Percentiles rank a stretch among this genome's conserved stretches.
phyloP scores from a whole-genome alignment of 2,329 filamentous ascomycete genomes.

The Fusarium sp. region DNA sequence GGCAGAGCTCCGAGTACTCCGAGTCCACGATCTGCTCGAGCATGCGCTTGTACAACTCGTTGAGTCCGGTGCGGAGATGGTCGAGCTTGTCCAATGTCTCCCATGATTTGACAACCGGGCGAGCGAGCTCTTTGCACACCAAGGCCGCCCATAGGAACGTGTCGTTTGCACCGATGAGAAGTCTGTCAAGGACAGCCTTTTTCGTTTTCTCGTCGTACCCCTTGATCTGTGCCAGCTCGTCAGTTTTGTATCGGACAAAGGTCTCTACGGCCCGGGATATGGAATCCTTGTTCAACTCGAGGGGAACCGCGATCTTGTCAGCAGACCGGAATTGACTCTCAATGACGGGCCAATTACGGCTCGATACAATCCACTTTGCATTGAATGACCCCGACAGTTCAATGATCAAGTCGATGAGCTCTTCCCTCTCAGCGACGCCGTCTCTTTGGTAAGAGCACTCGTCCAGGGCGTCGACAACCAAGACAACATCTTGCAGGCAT shows the following conservation, averaged over 20 bases:
- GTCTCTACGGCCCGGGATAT: conserved; percentile 47
- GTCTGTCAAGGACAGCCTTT: conserved; percentile 9
- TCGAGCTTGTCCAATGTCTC: conserved; percentile 29
- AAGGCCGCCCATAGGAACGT: conserved; percentile 48
- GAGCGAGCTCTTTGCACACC: conserved; percentile 31
- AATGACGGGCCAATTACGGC: conserved; percentile 51
- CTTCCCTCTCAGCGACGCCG: background rate
- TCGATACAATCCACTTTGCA: conserved; percentile 56
- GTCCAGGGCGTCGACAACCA: conserved; percentile 61
- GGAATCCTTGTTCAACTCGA: conserved; percentile 51
- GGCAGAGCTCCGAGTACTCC: conserved; percentile 45
- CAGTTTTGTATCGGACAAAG: conserved; percentile 51
- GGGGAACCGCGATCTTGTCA: conserved; percentile 47
- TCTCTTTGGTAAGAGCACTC: conserved; percentile 47
- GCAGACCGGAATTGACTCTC: conserved; percentile 45
- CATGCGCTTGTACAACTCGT: conserved; percentile 53
- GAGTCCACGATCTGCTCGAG: conserved; percentile 45
- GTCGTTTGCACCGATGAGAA: conserved; percentile 47
- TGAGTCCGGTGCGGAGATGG: conserved; percentile 47
- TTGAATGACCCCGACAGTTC: background rate
- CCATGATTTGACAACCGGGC: background rate
- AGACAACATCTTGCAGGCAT: conserved; percentile 26
- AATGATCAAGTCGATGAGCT: conserved; percentile 47
- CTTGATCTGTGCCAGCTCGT: conserved; percentile 37
- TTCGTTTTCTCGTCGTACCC: conserved; percentile 12